phyloP scores from a whole-genome alignment of 208 protist genomes.

The Ichthyophonus hoferi region DNA sequence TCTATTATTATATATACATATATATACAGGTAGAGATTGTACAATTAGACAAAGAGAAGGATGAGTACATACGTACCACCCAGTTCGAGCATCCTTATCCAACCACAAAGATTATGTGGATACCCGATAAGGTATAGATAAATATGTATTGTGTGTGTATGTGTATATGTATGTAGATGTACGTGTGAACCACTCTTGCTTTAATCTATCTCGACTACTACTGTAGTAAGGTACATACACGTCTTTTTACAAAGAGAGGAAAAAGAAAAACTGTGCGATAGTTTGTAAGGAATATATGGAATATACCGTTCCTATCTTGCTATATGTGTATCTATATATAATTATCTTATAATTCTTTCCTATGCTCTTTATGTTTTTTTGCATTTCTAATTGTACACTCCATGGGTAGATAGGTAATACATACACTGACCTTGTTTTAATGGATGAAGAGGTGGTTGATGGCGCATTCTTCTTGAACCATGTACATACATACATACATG shows the following conservation, averaged over 20 bases:
- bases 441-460: not conserved
- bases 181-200: too few relatives aligned
- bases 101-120: conserved; percentile 89
- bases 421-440: too few relatives aligned
- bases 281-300: not conserved
- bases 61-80: conserved; percentile 54
- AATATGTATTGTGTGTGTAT: not conserved
- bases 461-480: not conserved
- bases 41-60: conserved; percentile 63
- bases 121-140: conserved; percentile 64
- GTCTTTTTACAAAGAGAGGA: too few relatives aligned
- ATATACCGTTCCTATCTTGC: too few relatives aligned
- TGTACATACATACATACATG: conserved; percentile 11
- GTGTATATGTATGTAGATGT: not conserved
- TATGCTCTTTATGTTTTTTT: too few relatives aligned
- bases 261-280: not conserved
- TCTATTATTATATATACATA: too few relatives aligned
- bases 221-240: too few relatives aligned
- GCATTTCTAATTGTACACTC: too few relatives aligned
- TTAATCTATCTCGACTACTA: too few relatives aligned
- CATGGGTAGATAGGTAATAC: too few relatives aligned
- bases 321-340: too few relatives aligned
- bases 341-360: too few relatives aligned
- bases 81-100: conserved; percentile 79
- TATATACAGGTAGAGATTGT: conserved; percentile 52